Percentiles rank a stretch among this genome's conserved stretches.
phyloP scores from a whole-genome alignment of 345 rosid species.

The Gossypium raimondii region DNA sequence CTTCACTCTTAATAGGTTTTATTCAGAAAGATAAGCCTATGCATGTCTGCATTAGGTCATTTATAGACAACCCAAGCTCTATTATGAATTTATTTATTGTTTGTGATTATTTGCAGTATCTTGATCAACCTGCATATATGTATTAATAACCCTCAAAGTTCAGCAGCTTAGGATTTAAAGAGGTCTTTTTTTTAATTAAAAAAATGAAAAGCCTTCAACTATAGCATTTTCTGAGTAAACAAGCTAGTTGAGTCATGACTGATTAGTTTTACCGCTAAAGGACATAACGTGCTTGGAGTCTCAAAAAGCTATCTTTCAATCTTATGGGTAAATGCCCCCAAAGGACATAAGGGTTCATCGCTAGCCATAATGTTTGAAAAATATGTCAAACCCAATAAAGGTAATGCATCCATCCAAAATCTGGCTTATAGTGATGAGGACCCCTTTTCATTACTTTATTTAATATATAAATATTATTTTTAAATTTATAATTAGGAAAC shows the following conservation, averaged over 20 bases:
- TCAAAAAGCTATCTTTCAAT: conserved; percentile 51
- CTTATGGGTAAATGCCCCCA: conserved; percentile 33
- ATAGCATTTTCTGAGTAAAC: too few relatives aligned
- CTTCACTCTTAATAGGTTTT: too few relatives aligned
- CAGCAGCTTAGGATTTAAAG: too few relatives aligned
- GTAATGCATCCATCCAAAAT: conserved; percentile 34
- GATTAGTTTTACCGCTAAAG: conserved; percentile 34
- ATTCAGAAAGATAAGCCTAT: too few relatives aligned
- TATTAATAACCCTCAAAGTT: too few relatives aligned
- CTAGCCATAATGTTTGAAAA: conserved; percentile 17
- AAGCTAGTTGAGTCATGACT: conserved; percentile 23
- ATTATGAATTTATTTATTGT: not conserved
- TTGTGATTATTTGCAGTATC: not conserved
- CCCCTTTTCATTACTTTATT: conserved; percentile 5
- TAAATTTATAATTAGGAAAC: too few relatives aligned
- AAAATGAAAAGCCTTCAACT: too few relatives aligned
- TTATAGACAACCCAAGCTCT: too few relatives aligned
- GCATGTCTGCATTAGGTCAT: too few relatives aligned
- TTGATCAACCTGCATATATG: too few relatives aligned
- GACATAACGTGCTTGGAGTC: conserved; percentile 50
- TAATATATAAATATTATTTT: too few relatives aligned
- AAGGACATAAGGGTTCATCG: conserved; percentile 11
- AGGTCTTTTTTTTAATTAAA: too few relatives aligned
- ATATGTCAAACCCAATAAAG: conserved; percentile 29
- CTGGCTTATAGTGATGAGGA: conserved; percentile 40